Base-by-base conservation (phyloP, 1,139 yeast species). In the Yamadazyma sp. region DNA sequence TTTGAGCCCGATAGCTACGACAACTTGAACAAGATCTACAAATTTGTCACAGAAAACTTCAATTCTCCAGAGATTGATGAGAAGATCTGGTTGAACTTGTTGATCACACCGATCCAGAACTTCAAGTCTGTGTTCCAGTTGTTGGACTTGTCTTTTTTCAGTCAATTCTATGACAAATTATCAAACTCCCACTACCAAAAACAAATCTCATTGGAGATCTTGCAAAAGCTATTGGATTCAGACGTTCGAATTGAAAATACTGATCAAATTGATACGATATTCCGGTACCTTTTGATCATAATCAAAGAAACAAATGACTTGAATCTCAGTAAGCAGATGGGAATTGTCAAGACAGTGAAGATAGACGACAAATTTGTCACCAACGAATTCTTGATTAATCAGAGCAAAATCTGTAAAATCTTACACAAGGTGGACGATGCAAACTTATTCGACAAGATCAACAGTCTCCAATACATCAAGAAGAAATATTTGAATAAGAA, bases 331-430 rank as follows among this genome's bases (percentile, higher is more conserved):
- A 66, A 66, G 40, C 57, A 60, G 44, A 57, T 71, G 37, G 76
- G 76, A 0, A 48, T 70, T 1, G 59, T 62, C 2, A 59, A 60
- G 26, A 57, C 70, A 0, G 53, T 67, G 29, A 58, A 56, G 37
- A 46, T 69, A 5, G 59, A 56, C 22, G 67, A 61, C 28, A 56
- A 52, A 17, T 52, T 56, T 31, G 50, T 68, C 1, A 54, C 69
- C 0, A 62, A 60, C 26, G 75, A 69, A 7, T 67, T 69, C 39
- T 57, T 78, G 20, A 59, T 64, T n/a, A 79, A 76, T 35, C 89
- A 84, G 52, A 86, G 86, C 47, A 79, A 76, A 41, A 60, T 90
- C 11, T 80, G 92, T 30, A 83, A 82, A 50, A 59, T 86, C n/a
- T 64, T 87, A 4, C 90, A 83, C 50, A 66, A 83, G 40, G 57